Base-by-base conservation (phyloP, 1,139 yeast species). In the Wickerhamomyces sp. region DNA sequence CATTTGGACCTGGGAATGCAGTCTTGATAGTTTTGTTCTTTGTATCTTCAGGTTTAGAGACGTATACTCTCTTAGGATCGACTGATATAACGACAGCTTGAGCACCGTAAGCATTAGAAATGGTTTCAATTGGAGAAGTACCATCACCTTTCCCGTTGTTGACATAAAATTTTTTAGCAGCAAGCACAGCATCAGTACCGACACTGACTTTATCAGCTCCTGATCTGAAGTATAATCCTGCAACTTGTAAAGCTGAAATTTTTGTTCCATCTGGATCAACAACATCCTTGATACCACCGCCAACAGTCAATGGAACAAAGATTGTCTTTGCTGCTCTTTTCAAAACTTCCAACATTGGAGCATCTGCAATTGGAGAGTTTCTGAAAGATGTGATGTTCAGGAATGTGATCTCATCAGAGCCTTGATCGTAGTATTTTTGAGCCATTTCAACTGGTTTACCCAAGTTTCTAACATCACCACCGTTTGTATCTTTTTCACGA, bases 121-220 rank as follows among this genome's bases (percentile, higher is more conserved):
- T 93, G 0, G 93, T 81, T 65, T 93, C 99, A 53, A 93, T 90
- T 10, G 99, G 96, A 0, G 95, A 75, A 1, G 69, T 72, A 0
- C 98, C 98, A 37, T 78, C 76, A 38, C 84, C 81, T 40, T 62
- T 64, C 34, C 69, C 66, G 39, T 81, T 81, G 42, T 73, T 72
- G 2, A 74, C 76, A 64, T 85, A 87, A 64, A 73, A 93, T 38
- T 76, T 72, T 61, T 90, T 96, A 6, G 98, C 98, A 36, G 95
- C 95, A 40, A 68, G 65, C 0, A 93, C 99, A 0, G 99, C 95
- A 69, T 93, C 99, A n/a, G 95, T 81, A 11, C 99, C 99, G 61
- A 93, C 93, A 44, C 96, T 87, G 6, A 93, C 95, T 63, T 93
- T 93, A 66, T 93, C 99, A 11, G 99, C 99, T 46, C 99, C 99